Evolutionary conservation across 306 rosid genomes (phyloP), one percentile per base, ranked within the genome.

Genomic region (Psophocarpus tetragonolobus): DNA sequence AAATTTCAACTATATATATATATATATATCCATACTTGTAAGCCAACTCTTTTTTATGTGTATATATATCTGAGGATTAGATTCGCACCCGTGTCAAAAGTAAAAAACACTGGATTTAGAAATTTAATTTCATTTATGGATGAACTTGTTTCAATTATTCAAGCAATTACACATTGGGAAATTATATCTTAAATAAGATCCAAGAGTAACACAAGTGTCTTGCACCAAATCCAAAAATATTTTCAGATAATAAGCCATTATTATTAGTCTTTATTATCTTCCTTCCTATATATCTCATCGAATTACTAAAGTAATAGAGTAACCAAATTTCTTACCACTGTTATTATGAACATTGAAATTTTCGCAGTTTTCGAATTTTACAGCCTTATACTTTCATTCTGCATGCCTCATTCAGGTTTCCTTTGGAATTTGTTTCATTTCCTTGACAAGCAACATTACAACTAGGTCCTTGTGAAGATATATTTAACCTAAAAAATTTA

Each of bases 391-490:
- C 57, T 72, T 66, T 26, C 80, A 44, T 53, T 63, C 45, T 30
- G 30, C 20, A 24, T 38, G 18, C 20, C 58, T 17, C 54, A 27
- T 77, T 45, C 42, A 47, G 71, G 58, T 62, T 39, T 38, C 39
- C 12, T 69, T 56, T 60, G 24, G 30, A 60, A 56, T 42, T 62
- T 14, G 24, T 21, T 82, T 62, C n/a, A 45, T 17, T 41, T 12
- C 71, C 15, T 35, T 73, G 45, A 75, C 45, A 62, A 50, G 75
- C 26, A 39, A 54, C 68, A 42, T 74, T n/a, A 8, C 36, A 44
- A 27, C 39, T 1, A 33, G 23, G 24, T 13, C 13, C 30, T 57
- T 58, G 38, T n/a, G 11, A 21, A 18, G 53, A 50, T 50, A 50
- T 17, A 50, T 18, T 50, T 50, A 21, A 0, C 29, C 61, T 8